phyloP scores from a whole-genome alignment of 345 rosid species.

The Euphorbia lathyris region DNA sequence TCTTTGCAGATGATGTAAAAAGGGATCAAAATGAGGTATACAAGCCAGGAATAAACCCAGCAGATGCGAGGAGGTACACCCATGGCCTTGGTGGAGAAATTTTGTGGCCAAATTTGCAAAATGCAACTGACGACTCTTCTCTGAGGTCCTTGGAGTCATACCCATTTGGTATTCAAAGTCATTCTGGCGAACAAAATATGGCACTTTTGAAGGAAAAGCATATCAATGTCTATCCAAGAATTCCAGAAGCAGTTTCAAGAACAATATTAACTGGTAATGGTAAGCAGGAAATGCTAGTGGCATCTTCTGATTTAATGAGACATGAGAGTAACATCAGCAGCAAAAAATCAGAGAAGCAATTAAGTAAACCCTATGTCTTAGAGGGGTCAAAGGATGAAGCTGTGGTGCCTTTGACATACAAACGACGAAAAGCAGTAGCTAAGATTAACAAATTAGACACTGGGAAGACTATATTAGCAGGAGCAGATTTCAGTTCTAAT shows the following conservation, averaged over 20 bases:
- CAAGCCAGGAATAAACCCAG: conserved; percentile 20
- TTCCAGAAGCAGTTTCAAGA: conserved; percentile 24
- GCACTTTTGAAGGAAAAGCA: conserved; percentile 23
- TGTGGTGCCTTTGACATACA: conserved; percentile 48
- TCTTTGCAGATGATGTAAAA: conserved; percentile 25
- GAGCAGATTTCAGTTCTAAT: conserved; percentile 25
- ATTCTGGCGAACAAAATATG: conserved; percentile 23
- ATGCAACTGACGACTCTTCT: conserved; percentile 26
- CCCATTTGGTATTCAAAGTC: conserved; percentile 29
- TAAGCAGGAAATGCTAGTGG: conserved; percentile 20
- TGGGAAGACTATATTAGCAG: conserved; percentile 23
- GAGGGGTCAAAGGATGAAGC: conserved; percentile 31
- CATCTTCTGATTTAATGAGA: conserved; percentile 25
- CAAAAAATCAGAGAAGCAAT: conserved; percentile 23
- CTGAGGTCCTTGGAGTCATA: conserved; percentile 23
- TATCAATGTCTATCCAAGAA: conserved; percentile 22
- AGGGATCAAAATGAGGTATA: conserved; percentile 21
- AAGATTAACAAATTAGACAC: conserved; percentile 27
- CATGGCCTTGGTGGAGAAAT: conserved; percentile 25
- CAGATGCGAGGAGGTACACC: conserved; percentile 28
- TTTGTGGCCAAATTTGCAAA: conserved; percentile 28
- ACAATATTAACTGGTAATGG: conserved; percentile 15
- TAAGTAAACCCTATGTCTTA: conserved; percentile 27
- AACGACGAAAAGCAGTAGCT: conserved; percentile 48
- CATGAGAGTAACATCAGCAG: conserved; percentile 25